These are phyloP conservation scores for Urtica urens DNA, from an alignment of 306 rosid species.

Conservation along the genomic window DNA sequence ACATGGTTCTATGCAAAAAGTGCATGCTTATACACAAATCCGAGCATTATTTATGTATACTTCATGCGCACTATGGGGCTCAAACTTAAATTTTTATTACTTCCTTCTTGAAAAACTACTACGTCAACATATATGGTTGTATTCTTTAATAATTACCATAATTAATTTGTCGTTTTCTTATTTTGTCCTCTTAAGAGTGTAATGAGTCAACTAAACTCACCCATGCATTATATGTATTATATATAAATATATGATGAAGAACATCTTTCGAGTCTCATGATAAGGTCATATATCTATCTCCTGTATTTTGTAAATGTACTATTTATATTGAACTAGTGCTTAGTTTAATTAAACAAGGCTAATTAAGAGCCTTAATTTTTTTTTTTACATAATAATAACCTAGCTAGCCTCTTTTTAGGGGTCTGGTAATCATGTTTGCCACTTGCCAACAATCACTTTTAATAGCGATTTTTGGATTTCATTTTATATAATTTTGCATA, in stretches of 20 bases:
- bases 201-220: background rate
- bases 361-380: constrained; percentile 5
- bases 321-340: no score
- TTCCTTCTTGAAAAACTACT: background rate
- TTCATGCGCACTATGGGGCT: constrained; percentile 33
- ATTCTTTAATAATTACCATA: background rate
- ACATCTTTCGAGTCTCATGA: no score
- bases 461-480: constrained; percentile 17
- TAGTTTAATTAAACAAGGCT: no score
- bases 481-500: background rate
- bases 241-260: no score
- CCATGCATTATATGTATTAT: no score
- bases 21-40: constrained; percentile 24
- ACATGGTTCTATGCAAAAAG: constrained; percentile 23
- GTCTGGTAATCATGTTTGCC: constrained; percentile 43
- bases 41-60: constrained; percentile 7
- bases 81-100: constrained; percentile 37
- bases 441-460: constrained; percentile 27
- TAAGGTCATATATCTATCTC: no score
- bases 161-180: background rate
- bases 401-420: constrained; percentile 28
- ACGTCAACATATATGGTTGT: background rate
- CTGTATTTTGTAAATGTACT: no score
- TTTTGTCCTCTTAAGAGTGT: background rate
- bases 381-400: constrained; percentile 21